These are phyloP conservation scores for Spinellus fusiger DNA, from an alignment of 192 early-diverging fungal genomes.

Conservation along the genomic window DNA sequence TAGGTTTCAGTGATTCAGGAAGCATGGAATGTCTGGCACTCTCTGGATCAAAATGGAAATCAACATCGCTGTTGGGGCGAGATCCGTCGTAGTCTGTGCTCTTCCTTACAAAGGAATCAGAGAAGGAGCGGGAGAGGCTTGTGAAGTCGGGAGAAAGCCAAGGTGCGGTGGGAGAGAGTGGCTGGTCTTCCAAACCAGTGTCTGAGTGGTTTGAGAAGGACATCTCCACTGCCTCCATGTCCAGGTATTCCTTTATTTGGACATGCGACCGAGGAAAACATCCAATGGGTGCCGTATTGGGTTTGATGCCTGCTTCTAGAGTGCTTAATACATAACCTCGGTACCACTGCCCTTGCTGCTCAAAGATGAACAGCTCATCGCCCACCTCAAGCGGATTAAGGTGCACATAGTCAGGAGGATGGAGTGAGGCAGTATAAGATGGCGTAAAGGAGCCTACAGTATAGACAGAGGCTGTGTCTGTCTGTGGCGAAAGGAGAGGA, in stretches of 20 bases:
- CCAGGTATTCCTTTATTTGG: conserved; percentile 42
- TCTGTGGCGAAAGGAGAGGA: conserved; percentile 9
- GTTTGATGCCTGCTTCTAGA: conserved; percentile 30
- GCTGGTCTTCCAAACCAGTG: neutral
- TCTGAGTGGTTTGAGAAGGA: neutral
- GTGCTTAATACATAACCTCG: conserved; percentile 54
- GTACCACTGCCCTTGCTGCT: conserved; percentile 51
- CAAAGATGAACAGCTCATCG: conserved; percentile 52
- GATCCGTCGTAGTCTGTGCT: neutral
- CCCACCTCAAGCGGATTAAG: conserved; percentile 41
- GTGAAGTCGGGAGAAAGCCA: conserved; percentile 2
- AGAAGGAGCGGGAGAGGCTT: conserved; percentile 1
- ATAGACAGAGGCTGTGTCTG: conserved; percentile 10
- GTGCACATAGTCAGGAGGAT: conserved; percentile 2
- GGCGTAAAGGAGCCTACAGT: neutral
- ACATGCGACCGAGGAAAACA: conserved; percentile 52
- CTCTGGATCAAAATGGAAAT: neutral
- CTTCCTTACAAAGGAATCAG: conserved; percentile 5
- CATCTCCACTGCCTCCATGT: conserved; percentile 9
- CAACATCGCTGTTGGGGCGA: conserved; percentile 13
- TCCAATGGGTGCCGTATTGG: conserved; percentile 38
- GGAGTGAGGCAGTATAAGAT: conserved; percentile 8
- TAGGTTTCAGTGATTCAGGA: neutral
- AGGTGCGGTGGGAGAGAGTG: conserved; percentile 1
- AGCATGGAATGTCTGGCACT: neutral